These are phyloP conservation scores for Climacium dendroides DNA, from an alignment of 225 moss, liverwort and hornwort species.

Conservation along the genomic window DNA sequence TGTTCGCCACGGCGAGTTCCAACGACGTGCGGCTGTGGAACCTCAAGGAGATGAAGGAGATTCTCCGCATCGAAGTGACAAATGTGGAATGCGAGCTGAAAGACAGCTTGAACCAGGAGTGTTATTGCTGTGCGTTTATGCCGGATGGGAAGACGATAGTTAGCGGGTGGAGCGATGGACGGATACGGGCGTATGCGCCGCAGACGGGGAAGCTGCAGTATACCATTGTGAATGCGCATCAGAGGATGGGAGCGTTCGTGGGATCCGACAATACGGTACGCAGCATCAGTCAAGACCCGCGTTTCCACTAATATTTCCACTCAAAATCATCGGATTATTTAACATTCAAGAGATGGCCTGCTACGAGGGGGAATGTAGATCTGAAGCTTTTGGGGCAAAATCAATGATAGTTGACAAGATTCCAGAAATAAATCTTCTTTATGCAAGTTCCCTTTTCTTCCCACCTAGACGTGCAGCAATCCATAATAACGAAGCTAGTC, in stretches of 20 bases:
- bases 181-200: conserved; percentile 80
- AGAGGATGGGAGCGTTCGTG: conserved; percentile 58
- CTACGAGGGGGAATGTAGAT: too few species aligned
- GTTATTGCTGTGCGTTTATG: conserved; percentile 74
- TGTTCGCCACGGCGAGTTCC: conserved; percentile 72
- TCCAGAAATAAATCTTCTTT: too few species aligned
- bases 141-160: conserved; percentile 89
- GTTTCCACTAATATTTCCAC: background rate
- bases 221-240: conserved; percentile 84
- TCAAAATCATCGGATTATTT: background rate
- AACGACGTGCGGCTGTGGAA: conserved; percentile 89
- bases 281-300: background rate
- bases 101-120: conserved; percentile 79
- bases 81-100: conserved; percentile 66
- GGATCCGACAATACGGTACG: conserved; percentile 37
- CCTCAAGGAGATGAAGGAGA: conserved; percentile 59
- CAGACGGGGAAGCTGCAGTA: conserved; percentile 80
- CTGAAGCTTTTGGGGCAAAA: too few species aligned
- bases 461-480: too few species aligned
- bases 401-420: too few species aligned
- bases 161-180: conserved; percentile 88
- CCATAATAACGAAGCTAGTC: too few species aligned
- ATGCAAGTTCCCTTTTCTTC: too few species aligned
- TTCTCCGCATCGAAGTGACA: conserved; percentile 74
- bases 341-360: background rate